Base-by-base conservation (phyloP, 148 eudicot genomes). In the Amaranthus cruentus region DNA sequence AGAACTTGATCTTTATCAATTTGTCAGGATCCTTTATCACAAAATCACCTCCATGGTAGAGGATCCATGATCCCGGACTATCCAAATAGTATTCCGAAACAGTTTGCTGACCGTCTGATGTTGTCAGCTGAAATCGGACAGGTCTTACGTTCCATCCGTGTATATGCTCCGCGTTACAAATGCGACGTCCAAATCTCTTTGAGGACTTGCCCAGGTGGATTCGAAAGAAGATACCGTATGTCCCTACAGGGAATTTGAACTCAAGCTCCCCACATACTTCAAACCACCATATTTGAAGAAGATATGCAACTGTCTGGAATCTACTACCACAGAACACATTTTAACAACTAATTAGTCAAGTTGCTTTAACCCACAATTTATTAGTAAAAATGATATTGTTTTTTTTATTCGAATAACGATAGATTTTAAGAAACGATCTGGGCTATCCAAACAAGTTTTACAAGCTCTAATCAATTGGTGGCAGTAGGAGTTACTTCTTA, bases 271-370 rank as follows among this genome's bases (percentile, higher is more conserved):
- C 98, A 52, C 77, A 83, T 2, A 89, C 89, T 78, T 93, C 92
- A 61, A 93, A 80, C 98, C 98, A 93, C 98, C 98, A 93, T 47
- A 91, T 89, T 73, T 93, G 98, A 68, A 84, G 84, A 38, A 93
- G 96, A 76, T 89, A 93, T 63, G 98, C 98, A 47, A 93, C 77
- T 62, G 89, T 79, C 18, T 81, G 83, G 74, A 90, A 93, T 79
- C 98, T 91, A 71, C 51, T 54, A 44, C 68, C 21, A 77, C 28
- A 6, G 69, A 63, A 13, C 42, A 70, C 10, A 56, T 60, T 47
- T 47, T 46, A 65, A 18, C 43, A 63, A 62, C 44, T 44, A 79
- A 70, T 49, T n/a, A 44, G 62, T 60, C 62, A 61, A 73, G 48
- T 3, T 14, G n/a, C 12, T 43, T 69, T 42, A 70, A 44, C 8